Evolutionary conservation across 352 stramenopile genomes (phyloP), one percentile per base, ranked within the genome.

Genomic region (Phytophthora meadii): DNA sequence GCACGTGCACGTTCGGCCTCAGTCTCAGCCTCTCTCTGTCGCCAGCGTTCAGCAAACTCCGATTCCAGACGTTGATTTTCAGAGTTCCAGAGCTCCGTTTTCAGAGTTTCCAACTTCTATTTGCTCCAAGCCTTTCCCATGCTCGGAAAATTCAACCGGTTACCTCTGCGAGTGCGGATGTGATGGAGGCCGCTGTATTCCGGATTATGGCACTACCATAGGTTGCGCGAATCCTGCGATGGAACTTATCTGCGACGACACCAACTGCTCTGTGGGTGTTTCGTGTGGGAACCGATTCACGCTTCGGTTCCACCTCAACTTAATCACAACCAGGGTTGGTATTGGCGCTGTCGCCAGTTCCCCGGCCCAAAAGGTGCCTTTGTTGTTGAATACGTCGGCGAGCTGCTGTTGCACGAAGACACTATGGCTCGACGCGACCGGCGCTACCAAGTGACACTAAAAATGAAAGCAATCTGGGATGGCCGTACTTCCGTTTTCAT

Each of bases 211-310:
- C 19, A 19, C 19, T 19, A 19, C 19, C 1, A 19, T 0, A 19
- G 22, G 22, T 22, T 22, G 22, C 22, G 22, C 15, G 11, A 60
- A 60, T 42, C 27, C 40, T 22, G 52, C n/a, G 1, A 51, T 50
- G 52, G n/a, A 50, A n/a, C 25, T 50, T 4, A 1, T 50, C 2
- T 60, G 52, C 12, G 52, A 54, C n/a, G 19, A 42, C 17, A 44
- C 48, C 19, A 54, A 45, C 19, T 45, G 32, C 9, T 54, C 48
- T 9, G 32, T 44, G 1, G 48, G 30, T 3, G 5, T 6, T 22
- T 2, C 15, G 1, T 54, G 48, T 12, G 48, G 30, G 11, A 54
- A 54, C 12, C 30, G 48, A 4, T 54, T 54, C 10, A 1, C 25
- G 0, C 4, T 32, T 4, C 48, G 48, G 8, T 44, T 24, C 6